A percentile compares a stretch with the other conserved stretches of the same genome.
phyloP scores from a whole-genome alignment of 352 stramenopile genomes.

The Phytophthora ramorum region DNA sequence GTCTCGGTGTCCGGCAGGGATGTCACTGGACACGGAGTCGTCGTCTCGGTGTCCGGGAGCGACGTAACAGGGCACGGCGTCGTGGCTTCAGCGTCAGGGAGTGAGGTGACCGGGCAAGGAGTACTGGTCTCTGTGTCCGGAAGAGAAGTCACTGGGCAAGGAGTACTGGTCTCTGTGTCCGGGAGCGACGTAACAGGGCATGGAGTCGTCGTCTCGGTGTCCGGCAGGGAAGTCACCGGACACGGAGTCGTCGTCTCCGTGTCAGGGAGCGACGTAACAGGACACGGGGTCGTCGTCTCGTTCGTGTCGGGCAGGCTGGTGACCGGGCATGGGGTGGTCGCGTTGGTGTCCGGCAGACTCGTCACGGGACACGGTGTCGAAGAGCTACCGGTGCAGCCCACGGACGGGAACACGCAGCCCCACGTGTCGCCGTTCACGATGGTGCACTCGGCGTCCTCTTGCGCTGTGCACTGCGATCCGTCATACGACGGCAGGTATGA shows the following conservation, averaged over 20 bases:
- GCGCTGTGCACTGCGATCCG: constrained; percentile 36
- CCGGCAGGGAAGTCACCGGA: constrained; percentile 5
- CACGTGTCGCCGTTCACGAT: constrained; percentile 46
- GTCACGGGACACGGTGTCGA: constrained; percentile 26
- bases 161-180: constrained; percentile 1
- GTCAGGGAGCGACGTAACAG: constrained; percentile 18
- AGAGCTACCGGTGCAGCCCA: constrained; percentile 28
- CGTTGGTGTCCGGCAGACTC: constrained; percentile 10
- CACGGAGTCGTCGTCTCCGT: constrained; percentile 20
- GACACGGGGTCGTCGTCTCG: constrained; percentile 14
- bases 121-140: constrained; percentile 7
- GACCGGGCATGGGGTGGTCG: constrained; percentile 19
- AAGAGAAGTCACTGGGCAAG: constrained; percentile 7
- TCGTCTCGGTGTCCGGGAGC: background rate
- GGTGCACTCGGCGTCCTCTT: constrained; percentile 50
- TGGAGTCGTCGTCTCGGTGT: constrained; percentile 9
- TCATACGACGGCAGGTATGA: constrained; percentile 54
- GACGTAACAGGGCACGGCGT: constrained; percentile 5
- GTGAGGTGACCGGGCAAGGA: constrained; percentile 14
- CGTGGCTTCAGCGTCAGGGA: constrained; percentile 8
- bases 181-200: constrained; percentile 13
- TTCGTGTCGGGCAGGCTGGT: constrained; percentile 19
- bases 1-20: constrained; percentile 6
- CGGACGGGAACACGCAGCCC: constrained; percentile 45
- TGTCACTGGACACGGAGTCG: constrained; percentile 4